Evolutionary conservation across 2,329 filamentous ascomycete genomes (phyloP).

Genomic region (Leptographium galeiforme): DNA sequence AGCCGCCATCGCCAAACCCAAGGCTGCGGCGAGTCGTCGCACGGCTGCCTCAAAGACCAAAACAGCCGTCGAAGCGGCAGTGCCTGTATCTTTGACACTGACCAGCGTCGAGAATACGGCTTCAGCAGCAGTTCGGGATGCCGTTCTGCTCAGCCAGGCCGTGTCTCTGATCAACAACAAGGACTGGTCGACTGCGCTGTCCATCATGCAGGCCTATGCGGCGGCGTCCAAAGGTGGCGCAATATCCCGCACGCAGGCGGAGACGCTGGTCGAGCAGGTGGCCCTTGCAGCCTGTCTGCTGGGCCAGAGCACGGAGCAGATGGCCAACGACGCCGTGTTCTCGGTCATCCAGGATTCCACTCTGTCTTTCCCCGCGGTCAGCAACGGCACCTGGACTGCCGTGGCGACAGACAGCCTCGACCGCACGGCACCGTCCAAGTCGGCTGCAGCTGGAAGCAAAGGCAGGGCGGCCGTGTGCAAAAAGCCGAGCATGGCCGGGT

Average conservation of each 20-base stretch:
- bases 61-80: slow-evolving; percentile 10
- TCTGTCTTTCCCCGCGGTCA: slow-evolving; percentile 67
- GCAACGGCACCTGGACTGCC: slow-evolving; percentile 13
- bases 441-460: slow-evolving; percentile 17
- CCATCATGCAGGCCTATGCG: slow-evolving; percentile 30
- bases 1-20: slow-evolving; percentile 12
- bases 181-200: slow-evolving; percentile 45
- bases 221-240: slow-evolving; percentile 14
- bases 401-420: slow-evolving; percentile 20
- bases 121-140: slow-evolving; percentile 21
- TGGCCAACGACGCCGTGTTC: slow-evolving; percentile 70
- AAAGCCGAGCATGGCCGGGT: slow-evolving; percentile 23
- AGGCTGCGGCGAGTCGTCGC: slow-evolving; percentile 8
- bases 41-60: slow-evolving; percentile 16
- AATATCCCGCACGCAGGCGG: slow-evolving; percentile 8
- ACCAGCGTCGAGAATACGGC: slow-evolving; percentile 11
- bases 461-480: slow-evolving; percentile 11
- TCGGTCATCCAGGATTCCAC: slow-evolving; percentile 88
- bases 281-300: slow-evolving; percentile 55
- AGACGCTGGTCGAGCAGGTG: slow-evolving; percentile 39
- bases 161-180: slow-evolving; percentile 32
- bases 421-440: slow-evolving; percentile 18
- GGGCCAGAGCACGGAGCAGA: slow-evolving; percentile 54
- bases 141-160: slow-evolving; percentile 28
- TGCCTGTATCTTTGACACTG: not conserved